These are phyloP conservation scores for Asparagopsis taxiformis DNA, from an alignment of 31 red algal species.

Conservation along the genomic window DNA sequence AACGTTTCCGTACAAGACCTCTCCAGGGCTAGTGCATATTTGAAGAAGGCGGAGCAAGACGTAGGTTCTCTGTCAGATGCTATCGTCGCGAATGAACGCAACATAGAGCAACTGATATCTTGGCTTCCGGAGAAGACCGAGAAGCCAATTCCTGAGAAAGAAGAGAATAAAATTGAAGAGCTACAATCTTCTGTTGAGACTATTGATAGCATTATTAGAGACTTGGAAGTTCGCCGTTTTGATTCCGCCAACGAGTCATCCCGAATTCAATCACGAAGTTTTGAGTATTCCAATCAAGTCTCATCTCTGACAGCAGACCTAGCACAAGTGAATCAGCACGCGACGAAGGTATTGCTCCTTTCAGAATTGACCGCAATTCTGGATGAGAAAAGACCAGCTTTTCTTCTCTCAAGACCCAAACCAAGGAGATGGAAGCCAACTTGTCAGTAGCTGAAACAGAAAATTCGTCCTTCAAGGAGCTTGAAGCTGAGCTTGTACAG, in stretches of 20 bases:
- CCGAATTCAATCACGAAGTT: constrained; percentile 24
- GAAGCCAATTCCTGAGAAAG: neutral
- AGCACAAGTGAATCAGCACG: constrained; percentile 4
- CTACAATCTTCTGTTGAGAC: constrained; percentile 11
- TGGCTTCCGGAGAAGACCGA: constrained; percentile 4
- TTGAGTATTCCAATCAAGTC: constrained; percentile 27
- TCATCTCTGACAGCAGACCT: constrained; percentile 15
- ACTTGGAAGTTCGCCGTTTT: constrained; percentile 4
- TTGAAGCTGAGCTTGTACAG: neutral
- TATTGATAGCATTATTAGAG: constrained; percentile 11
- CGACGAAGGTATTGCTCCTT: neutral
- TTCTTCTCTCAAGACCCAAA: neutral
- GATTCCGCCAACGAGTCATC: constrained; percentile 17
- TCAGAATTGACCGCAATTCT: neutral
- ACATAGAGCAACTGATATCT: neutral
- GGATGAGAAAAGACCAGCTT: neutral
- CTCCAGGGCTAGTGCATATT: neutral
- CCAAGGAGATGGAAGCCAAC: neutral
- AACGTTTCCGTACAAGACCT: neutral
- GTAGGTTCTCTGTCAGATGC: neutral
- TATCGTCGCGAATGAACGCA: neutral
- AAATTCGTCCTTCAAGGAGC: neutral
- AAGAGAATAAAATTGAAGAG: neutral
- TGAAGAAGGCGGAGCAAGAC: neutral
- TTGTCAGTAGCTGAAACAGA: neutral